Conservation (phyloP, 495 filamentous ascomycete genomes). For the Aspergillus homomorphus region DNA sequence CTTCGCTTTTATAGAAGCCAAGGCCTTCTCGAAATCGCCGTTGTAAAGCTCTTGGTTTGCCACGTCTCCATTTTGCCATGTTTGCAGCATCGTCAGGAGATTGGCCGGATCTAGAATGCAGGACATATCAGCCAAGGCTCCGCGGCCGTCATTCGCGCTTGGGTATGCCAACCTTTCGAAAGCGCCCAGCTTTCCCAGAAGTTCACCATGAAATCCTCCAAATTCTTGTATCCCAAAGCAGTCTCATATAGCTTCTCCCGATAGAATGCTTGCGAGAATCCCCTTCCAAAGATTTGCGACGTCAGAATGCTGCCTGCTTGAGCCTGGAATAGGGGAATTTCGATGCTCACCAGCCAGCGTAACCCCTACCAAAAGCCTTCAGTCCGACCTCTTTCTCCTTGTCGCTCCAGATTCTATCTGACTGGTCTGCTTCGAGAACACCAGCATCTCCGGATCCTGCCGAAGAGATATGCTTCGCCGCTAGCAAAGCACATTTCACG, state of each 20-base stretch:
- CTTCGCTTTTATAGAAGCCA: conserved; percentile 66
- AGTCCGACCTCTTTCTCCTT: conserved; percentile 59
- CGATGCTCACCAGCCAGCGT: conserved; percentile 62
- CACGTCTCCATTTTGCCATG: conserved; percentile 71
- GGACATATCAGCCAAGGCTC: conserved; percentile 13
- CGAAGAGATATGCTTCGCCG: conserved; percentile 54
- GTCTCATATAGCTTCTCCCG: conserved; percentile 62
- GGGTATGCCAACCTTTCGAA: conserved; percentile 50
- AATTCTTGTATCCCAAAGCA: conserved; percentile 54
- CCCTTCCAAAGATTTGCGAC: conserved; percentile 33
- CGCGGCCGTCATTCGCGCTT: not conserved
- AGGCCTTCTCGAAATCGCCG: conserved; percentile 60
- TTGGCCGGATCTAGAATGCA: conserved; percentile 57
- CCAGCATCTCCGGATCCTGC: conserved; percentile 44
- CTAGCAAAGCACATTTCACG: conserved; percentile 63
- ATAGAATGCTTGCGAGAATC: conserved; percentile 71
- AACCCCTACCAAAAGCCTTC: conserved; percentile 67
- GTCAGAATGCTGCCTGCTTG: not conserved
- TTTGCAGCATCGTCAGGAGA: conserved; percentile 62
- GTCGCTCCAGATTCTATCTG: conserved; percentile 51
- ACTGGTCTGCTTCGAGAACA: conserved; percentile 28
- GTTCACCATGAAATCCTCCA: conserved; percentile 67
- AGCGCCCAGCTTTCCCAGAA: conserved; percentile 74
- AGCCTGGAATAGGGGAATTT: not conserved
- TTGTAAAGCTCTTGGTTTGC: conserved; percentile 62